Base-by-base conservation (phyloP, 768 basidiomycete species). In the Chalciporus chontae region DNA sequence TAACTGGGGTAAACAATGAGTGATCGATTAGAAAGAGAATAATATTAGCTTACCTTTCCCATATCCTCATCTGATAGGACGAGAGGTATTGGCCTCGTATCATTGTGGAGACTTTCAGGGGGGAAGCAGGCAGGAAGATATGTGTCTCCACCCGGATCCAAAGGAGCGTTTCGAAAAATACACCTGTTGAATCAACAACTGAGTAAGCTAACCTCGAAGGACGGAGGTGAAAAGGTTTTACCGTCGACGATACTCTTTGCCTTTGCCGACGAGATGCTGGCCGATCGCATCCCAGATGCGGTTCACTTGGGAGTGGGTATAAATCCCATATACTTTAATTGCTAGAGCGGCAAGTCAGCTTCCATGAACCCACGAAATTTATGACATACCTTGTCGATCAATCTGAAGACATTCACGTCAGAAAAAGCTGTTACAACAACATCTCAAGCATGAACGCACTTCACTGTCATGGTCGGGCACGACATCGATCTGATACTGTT, bases 181-280 rank as follows among this genome's bases (percentile, higher is more conserved):
- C 80, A 84, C 49, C 78, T 81, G 50, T 45, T 15, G 4, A n/a
- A 29, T 31, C 34, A 2, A 24, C 10, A 43, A 44, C 26, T 8
- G 7, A 31, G 24, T 44, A 8, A 56, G 48, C 24, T 21, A 18
- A 8, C 21, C n/a, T 19, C 31, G 29, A 23, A 6, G 15, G 19
- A 24, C n/a, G 3, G 13, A 11, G 37, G 7, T 23, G 19, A 14
- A 19, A 37, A 8, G 14, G 39, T 40, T 53, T 51, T 38, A 80
- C 83, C 83, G 73, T 18, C 66, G 65, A 24, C 68, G 68, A 50
- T 88, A 87, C 51, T 80, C 78, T 47, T 69, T 73, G 18, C 80
- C 78, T 39, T 69, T 75, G 4, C 69, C 63, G 4, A 57, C 58
- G 5, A 78, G 65, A 42, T 77, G 76, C 6, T 60, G 58, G 1